A percentile compares a stretch with the other conserved stretches of the same genome.
Evolutionary conservation across 495 filamentous ascomycete species (phyloP).

Genomic region (Xylaria sp.): DNA sequence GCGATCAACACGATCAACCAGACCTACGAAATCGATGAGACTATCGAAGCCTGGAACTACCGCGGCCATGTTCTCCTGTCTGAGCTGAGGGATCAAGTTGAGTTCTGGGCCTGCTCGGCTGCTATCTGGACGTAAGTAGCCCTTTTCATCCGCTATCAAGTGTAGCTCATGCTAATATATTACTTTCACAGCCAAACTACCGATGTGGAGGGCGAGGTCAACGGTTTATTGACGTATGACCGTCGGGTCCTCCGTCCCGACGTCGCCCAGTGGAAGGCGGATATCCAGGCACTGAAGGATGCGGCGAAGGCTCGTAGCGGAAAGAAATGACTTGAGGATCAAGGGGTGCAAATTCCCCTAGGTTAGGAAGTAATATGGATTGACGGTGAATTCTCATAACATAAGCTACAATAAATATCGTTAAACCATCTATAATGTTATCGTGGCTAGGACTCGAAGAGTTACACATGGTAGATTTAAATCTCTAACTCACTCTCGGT

Average conservation of each 20-base stretch:
- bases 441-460: background rate
- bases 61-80: conserved; percentile 58
- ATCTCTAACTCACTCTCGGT: background rate
- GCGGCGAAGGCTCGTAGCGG: conserved; percentile 49
- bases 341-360: background rate
- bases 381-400: background rate
- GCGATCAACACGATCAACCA: conserved; percentile 65
- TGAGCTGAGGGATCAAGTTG: conserved; percentile 66
- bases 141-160: background rate
- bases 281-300: conserved; percentile 65
- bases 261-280: conserved; percentile 63
- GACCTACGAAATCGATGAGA: conserved; percentile 68
- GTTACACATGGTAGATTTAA: background rate
- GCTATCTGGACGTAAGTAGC: conserved; percentile 39
- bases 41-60: conserved; percentile 69
- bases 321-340: conserved; percentile 15
- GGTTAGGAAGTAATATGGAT: background rate
- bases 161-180: conserved; percentile 14
- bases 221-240: conserved; percentile 73
- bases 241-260: conserved; percentile 61
- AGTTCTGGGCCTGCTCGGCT: conserved; percentile 47
- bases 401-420: background rate
- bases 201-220: conserved; percentile 78
- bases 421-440: background rate
- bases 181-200: conserved; percentile 73